Base-by-base conservation (phyloP, 345 rosid species). In the Litchi chinensis region DNA sequence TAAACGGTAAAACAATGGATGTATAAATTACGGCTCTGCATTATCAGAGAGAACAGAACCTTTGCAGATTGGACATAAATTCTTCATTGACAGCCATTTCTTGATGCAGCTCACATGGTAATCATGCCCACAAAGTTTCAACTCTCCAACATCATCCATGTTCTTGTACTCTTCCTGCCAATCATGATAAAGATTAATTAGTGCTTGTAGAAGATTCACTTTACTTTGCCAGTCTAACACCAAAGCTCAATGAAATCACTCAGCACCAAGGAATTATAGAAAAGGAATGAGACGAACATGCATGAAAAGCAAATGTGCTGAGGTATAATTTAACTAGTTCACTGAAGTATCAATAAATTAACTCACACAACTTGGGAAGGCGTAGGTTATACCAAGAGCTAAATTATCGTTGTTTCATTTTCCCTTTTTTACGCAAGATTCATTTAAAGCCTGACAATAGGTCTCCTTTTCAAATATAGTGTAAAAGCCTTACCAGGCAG, bases 21-120 rank as follows among this genome's bases (percentile, higher is more conserved):
- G 41, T 18, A 39, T 46, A 19, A 70, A 32, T 39, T 44, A 70
- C 43, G 72, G 73, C 80, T 84, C 82, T 64, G 40, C 19, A 41
- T 83, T 76, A 32, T 90, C 92, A 8, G 80, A 73, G 54, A 86
- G 18, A 26, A 85, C 93, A 26, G 90, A 81, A 71, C 88, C 89
- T 89, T 95, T 95, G 93, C 98, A 95, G 46, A 95, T 88, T 22
- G 97, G 98, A 77, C 98, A 95, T 37, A 84, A 75, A 74, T 91
- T 95, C 90, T 95, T 95, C 91, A 95, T 88, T 16, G 89, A 88
- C 50, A 95, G 69, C 98, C 98, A 95, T 84, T 91, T 92, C 84
- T 84, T 92, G 76, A 95, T 88, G 87, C 98, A 95, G 50, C 65
- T 70, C 12, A 79, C 88, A 85, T 95, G 98, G 80, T 89, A 95